Conservation (phyloP, 768 basidiomycete genomes). For the Trametes cinnabarina region DNA sequence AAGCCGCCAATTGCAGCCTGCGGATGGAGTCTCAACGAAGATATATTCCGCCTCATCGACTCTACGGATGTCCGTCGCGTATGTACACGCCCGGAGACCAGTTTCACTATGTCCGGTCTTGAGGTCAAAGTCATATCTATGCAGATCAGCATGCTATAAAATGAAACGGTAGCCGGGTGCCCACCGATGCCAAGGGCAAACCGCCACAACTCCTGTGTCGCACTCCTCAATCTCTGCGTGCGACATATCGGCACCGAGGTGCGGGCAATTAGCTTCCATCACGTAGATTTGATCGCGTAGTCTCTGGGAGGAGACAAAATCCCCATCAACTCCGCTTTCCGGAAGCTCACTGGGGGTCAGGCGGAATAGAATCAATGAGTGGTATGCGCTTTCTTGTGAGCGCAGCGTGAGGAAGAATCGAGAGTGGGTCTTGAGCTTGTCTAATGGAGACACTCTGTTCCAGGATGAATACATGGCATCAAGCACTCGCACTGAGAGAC, state of each 20-base stretch:
- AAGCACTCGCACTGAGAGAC: not conserved
- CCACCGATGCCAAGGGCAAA: slow-evolving; percentile 76
- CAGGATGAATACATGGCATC: not conserved
- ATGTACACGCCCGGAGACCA: slow-evolving; percentile 68
- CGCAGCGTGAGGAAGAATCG: slow-evolving; percentile 60
- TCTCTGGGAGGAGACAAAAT: not conserved
- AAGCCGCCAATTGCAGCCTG: slow-evolving; percentile 54
- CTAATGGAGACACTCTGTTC: slow-evolving; percentile 45
- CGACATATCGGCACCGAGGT: slow-evolving; percentile 76
- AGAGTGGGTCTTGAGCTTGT: slow-evolving; percentile 49
- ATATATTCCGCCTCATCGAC: slow-evolving; percentile 44
- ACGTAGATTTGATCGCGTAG: slow-evolving; percentile 53
- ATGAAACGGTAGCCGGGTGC: not conserved
- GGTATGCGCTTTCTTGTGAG: slow-evolving; percentile 56
- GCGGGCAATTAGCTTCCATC: slow-evolving; percentile 81
- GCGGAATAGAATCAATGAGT: slow-evolving; percentile 64
- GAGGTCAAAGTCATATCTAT: slow-evolving; percentile 75
- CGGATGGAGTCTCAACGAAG: slow-evolving; percentile 58
- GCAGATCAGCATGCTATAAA: not conserved
- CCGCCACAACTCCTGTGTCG: slow-evolving; percentile 56
- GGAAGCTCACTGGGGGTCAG: slow-evolving; percentile 38
- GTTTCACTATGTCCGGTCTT: slow-evolving; percentile 67
- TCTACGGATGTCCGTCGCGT: slow-evolving; percentile 49
- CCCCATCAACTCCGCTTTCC: slow-evolving; percentile 4
- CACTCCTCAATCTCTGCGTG: slow-evolving; percentile 78